These are phyloP conservation scores for Raddia guianensis DNA, from an alignment of 176 grass and related monocot species.

Conservation along the genomic window DNA sequence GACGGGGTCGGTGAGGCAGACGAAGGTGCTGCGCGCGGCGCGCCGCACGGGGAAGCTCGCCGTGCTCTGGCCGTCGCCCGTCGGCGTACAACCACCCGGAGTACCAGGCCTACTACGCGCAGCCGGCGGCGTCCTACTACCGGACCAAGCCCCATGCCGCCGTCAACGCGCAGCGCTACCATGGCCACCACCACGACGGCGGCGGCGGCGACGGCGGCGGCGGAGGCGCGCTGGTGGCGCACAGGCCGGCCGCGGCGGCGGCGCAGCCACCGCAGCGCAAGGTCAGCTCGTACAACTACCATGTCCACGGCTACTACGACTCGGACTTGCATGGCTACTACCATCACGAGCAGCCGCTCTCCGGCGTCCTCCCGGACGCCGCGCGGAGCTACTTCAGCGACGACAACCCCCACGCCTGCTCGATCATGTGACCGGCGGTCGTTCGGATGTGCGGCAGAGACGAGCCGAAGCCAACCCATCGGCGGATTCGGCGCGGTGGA, in stretches of 20 bases:
- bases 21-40: conserved; percentile 65
- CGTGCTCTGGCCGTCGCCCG: conserved; percentile 61
- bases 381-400: conserved; percentile 67
- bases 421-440: conserved; percentile 54
- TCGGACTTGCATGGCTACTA: conserved; percentile 53
- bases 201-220: conserved; percentile 10
- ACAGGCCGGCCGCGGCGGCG: conserved; percentile 3
- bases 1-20: conserved; percentile 62
- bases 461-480: too few relatives aligned
- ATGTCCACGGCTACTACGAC: conserved; percentile 65
- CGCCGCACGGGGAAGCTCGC: conserved; percentile 55
- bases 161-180: conserved; percentile 6
- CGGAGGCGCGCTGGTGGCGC: background rate
- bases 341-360: background rate
- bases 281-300: conserved; percentile 77
- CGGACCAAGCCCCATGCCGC: conserved; percentile 6
- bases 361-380: conserved; percentile 34
- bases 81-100: conserved; percentile 44
- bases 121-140: conserved; percentile 28
- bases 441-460: background rate
- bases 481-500: background rate
- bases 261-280: background rate
- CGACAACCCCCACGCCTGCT: conserved; percentile 74
- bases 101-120: conserved; percentile 46
- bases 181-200: conserved; percentile 1